Evolutionary conservation across 2,329 filamentous ascomycete genomes (phyloP), one percentile per base, ranked within the genome.

Genomic region (Aaosphaeria arxii): DNA sequence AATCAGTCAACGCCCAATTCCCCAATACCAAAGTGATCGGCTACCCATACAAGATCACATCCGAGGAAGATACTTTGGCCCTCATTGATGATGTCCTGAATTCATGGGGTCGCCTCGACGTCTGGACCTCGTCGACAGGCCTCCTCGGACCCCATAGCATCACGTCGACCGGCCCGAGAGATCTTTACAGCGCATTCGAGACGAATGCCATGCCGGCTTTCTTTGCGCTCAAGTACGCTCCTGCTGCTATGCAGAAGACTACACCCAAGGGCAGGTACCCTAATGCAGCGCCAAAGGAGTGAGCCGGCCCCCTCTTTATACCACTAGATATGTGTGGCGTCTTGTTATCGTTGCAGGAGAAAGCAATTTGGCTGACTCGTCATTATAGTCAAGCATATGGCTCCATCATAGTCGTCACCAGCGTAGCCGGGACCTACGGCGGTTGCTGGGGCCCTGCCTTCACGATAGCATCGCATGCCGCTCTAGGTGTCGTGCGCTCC

Each of bases 41-140:
- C 13, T 85, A 84, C 56, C 82, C 82, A 0, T 83, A 82, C 71
- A 76, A 78, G 43, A 72, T 78, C 36, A 75, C 78, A 13, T 78
- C 77, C 32, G 82, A 86, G 62, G 78, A 84, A 62, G 79, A 79
- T 54, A 86, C 82, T 0, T 71, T 85, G 33, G 70, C 67, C 11
- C 71, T 85, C 28, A 83, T 86, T 51, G 83, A 86, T 62, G 82
- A 86, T 60, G 74, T 84, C 9, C 74, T 85, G 13, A 84, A 85
- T 56, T 62, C 77, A 6, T 85, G 78, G 72, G 82, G 75, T 45
- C 68, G 71, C 6, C 59, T 69, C 33, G 83, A 86, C 61, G 72
- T 85, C 46, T 85, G 79, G 77, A 78, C 83, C 1, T 82, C 78
- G 39, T 79, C 77, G 3, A 79, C 81, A 0, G 79, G 78, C 6